phyloP scores from a whole-genome alignment of 2,329 filamentous ascomycete species.

The Apiospora aurea region DNA sequence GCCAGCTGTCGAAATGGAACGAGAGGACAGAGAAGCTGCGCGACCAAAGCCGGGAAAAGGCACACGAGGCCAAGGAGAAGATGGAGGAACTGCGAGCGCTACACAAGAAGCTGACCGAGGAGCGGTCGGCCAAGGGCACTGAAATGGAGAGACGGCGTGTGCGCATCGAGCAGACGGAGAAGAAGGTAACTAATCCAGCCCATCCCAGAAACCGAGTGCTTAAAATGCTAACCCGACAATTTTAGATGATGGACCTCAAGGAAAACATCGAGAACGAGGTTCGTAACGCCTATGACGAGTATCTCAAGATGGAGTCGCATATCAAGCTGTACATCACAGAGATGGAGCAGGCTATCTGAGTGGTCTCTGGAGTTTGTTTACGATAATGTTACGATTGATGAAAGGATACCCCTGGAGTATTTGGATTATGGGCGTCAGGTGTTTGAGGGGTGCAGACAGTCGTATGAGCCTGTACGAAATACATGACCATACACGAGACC shows the following conservation, averaged over 20 bases:
- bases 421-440: conserved; percentile 13
- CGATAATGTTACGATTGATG: conserved; percentile 39
- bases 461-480: conserved; percentile 9
- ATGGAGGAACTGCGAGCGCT: conserved; percentile 89
- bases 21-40: conserved; percentile 86
- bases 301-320: conserved; percentile 96
- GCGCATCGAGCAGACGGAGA: conserved; percentile 97
- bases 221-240: conserved; percentile 34
- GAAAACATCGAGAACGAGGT: conserved; percentile 97
- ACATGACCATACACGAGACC: background rate
- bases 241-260: conserved; percentile 93
- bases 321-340: conserved; percentile 98
- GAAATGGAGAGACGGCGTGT: conserved; percentile 93
- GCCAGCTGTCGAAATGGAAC: conserved; percentile 85
- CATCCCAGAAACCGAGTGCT: background rate
- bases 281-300: conserved; percentile 88
- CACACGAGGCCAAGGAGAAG: conserved; percentile 79
- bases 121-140: conserved; percentile 83
- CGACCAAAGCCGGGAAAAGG: conserved; percentile 81
- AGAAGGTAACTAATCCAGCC: conserved; percentile 73
- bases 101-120: conserved; percentile 82
- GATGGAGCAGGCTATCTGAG: conserved; percentile 86
- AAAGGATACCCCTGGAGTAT: conserved; percentile 47
- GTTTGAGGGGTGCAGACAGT: background rate
- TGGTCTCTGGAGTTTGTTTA: conserved; percentile 27